These are phyloP conservation scores for Phytophthora chlamydospora DNA, from an alignment of 352 stramenopile species.

Conservation along the genomic window DNA sequence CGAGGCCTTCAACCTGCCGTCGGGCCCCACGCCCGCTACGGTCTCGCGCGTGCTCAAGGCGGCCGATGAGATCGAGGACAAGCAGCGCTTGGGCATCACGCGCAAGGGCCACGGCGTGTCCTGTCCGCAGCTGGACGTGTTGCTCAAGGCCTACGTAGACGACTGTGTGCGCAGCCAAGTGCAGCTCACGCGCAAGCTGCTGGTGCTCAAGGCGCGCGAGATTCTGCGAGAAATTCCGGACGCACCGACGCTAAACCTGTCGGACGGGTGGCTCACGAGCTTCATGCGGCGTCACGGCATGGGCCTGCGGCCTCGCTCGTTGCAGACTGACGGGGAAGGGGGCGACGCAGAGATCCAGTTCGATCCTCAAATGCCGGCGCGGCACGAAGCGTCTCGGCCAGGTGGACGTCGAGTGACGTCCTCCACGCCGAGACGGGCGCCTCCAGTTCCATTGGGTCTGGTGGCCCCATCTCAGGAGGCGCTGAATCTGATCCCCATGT, in stretches of 20 bases:
- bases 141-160: conserved; percentile 31
- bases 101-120: conserved; percentile 35
- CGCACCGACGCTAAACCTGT: conserved; percentile 31
- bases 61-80: conserved; percentile 35
- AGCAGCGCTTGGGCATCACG: conserved; percentile 33
- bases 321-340: conserved; percentile 31
- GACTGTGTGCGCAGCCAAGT: conserved; percentile 20
- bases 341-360: conserved; percentile 24
- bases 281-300: conserved; percentile 39
- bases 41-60: conserved; percentile 37
- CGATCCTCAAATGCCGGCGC: conserved; percentile 2
- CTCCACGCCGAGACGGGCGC: conserved; percentile 9
- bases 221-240: conserved; percentile 29
- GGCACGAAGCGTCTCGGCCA: conserved; percentile 7
- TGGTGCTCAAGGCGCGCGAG: conserved; percentile 30
- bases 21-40: conserved; percentile 23
- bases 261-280: conserved; percentile 38
- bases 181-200: conserved; percentile 27
- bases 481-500: conserved; percentile 9
- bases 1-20: conserved; percentile 36
- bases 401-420: conserved; percentile 3
- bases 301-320: conserved; percentile 25
- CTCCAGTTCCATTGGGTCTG: conserved; percentile 18
- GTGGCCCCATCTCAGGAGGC: conserved; percentile 2
- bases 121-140: conserved; percentile 28